Base-by-base conservation (phyloP, 2,329 filamentous ascomycete species). In the Ophiostoma ulmi region DNA sequence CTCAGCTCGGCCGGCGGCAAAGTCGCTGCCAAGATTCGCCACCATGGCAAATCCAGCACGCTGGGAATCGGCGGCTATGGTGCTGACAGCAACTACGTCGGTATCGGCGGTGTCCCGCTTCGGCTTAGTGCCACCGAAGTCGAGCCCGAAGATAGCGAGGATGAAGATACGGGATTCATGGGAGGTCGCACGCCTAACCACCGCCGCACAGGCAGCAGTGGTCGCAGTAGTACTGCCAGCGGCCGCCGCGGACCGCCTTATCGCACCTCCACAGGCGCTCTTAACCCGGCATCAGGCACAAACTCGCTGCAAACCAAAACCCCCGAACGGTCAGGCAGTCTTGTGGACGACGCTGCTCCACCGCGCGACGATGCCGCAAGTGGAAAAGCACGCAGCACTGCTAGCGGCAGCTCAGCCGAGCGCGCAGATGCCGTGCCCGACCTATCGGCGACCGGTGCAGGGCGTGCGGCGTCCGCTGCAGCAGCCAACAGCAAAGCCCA, bases 121-220 rank as follows among this genome's bases (percentile, higher is more conserved):
- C 90, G 95, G 63, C 84, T 99, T 73, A 97, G 92, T 78, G 94
- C 95, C n/a, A 96, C 92, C 68, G 95, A 99, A 79, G 92, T 98
- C 17, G 93, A 97, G 76, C 93, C 92, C 74, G 93, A 90, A 74
- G 92, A 94, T 75, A 92, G 90, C 77, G 91, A 93, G 69, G 90
- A 92, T 64, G 91, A 92, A 67, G 89, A 90, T 61, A 81, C n/a
- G 5, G 65, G 36, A 13, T 44, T 31, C 22, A 48, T 44, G 39
- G 65, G 44, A 48, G 44, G 20, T 11, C 65, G 66, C 66, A 8
- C 26, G 72, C 76, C 85, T 80, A 84, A 88, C 74, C 91, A 94
- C 80, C 87, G 88, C 73, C 84, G 91, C 74, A 91, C 88, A 31
- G 90, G 90, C 65, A 93, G 90, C 78, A 93, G 90, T 76, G 91